These are phyloP conservation scores for Capsella bursapastoris DNA, from an alignment of 345 rosid genomes.

Conservation along the genomic window DNA sequence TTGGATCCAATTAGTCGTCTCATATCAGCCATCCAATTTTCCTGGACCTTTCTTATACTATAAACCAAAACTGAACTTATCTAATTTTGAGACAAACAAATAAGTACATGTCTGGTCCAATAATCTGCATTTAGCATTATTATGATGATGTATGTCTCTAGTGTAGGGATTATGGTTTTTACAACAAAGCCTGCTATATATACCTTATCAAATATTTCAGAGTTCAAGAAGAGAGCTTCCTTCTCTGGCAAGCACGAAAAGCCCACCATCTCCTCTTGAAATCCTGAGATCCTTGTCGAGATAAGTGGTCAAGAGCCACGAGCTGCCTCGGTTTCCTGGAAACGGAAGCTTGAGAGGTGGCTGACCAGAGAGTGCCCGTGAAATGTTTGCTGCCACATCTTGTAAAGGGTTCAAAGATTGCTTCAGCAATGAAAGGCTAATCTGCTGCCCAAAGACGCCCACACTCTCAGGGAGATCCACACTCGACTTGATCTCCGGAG, in stretches of 20 bases:
- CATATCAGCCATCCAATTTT: neutral
- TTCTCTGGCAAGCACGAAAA: constrained; percentile 85
- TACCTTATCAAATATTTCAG: constrained; percentile 36
- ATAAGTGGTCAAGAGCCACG: constrained; percentile 91
- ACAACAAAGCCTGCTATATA: constrained; percentile 43
- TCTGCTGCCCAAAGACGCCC: constrained; percentile 73
- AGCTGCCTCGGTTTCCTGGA: constrained; percentile 66
- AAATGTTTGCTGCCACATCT: constrained; percentile 69
- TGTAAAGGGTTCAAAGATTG: constrained; percentile 80
- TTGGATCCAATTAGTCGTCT: neutral
- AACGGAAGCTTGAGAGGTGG: constrained; percentile 81
- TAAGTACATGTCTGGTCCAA: constrained; percentile 7
- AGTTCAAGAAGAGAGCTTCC: constrained; percentile 83
- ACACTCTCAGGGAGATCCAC: constrained; percentile 73
- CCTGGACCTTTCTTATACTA: neutral
- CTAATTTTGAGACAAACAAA: neutral
- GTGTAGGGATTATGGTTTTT: constrained; percentile 10
- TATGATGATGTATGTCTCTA: constrained; percentile 20
- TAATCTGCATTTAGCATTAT: constrained; percentile 31
- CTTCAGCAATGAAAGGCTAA: constrained; percentile 68
- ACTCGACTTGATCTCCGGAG: constrained; percentile 82
- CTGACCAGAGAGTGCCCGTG: constrained; percentile 78
- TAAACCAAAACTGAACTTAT: neutral
- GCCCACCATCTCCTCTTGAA: constrained; percentile 97
- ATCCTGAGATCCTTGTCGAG: constrained; percentile 88